Base-by-base conservation (phyloP, 1,284 basidiomycete genomes). In the Mrakiaceae sp. region DNA sequence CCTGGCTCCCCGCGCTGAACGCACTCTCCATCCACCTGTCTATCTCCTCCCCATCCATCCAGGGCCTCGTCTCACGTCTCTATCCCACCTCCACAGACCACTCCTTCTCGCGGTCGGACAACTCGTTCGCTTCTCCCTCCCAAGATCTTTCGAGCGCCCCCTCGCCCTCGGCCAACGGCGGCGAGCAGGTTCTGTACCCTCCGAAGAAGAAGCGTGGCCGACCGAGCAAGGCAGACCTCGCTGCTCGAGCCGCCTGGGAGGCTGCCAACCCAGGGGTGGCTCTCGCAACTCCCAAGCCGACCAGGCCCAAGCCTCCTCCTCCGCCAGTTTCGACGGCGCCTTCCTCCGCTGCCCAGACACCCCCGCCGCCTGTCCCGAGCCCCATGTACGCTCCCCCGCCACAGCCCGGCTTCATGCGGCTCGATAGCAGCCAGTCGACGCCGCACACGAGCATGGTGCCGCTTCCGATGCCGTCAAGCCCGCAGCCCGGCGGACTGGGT, bases 201-300 rank as follows among this genome's bases (percentile, higher is more conserved):
- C 27, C 78, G 77, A 27, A 27, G 66, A 84, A 82, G 72, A 81
- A 81, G 69, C 79, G 79, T 70, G 81, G 82, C 54, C 80, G 83
- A 52, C 82, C 82, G 6, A 77, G 80, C 66, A 87, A 83, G 71
- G 72, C 77, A 10, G 71, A 73, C 60, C 68, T 71, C 42, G 70
- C 70, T 58, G 66, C 71, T 44, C 71, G 72, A 63, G 68, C 73
- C 62, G 69, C 71, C 44, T 70, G 73, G 66, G 68, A 70, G 49
- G 70, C 69, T 53, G 64, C 52, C 12, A 55, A 55, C 7, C 16
- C 49, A 7, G 39, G 12, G n/a, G 57, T 16, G 10, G 57, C 57
- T 12, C 46, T 27, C 9, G 5, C 16, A 9, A 39, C 43, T n/a
- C 57, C 57, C 4, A 57, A 63, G 47, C 53, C 54, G 14, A 40